phyloP scores from a whole-genome alignment of 495 filamentous ascomycete genomes.

The Corynascus novoguineensis region DNA sequence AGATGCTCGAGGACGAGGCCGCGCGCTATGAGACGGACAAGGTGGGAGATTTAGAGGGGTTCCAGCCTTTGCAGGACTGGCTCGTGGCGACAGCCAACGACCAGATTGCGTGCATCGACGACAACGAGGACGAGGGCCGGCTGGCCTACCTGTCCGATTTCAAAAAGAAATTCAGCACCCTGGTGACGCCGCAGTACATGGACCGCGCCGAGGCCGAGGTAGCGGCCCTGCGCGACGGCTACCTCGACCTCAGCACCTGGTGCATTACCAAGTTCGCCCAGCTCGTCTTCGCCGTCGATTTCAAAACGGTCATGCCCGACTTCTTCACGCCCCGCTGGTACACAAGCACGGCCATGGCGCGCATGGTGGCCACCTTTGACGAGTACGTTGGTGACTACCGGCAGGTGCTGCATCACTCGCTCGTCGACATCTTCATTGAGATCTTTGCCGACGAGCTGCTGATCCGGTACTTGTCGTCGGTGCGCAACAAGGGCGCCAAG shows the following conservation, averaged over 20 bases:
- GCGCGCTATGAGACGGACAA: slow-evolving; percentile 57
- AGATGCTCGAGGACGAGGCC: slow-evolving; percentile 81
- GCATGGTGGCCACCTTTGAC: slow-evolving; percentile 86
- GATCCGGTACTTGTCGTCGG: slow-evolving; percentile 74
- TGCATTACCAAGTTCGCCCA: slow-evolving; percentile 78
- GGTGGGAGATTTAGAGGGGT: slow-evolving; percentile 65
- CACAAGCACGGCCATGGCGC: slow-evolving; percentile 69
- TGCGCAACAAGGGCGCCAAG: slow-evolving; percentile 84
- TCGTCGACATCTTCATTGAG: slow-evolving; percentile 84
- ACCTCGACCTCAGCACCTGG: slow-evolving; percentile 87
- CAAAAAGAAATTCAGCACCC: slow-evolving; percentile 65
- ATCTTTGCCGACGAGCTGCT: slow-evolving; percentile 88
- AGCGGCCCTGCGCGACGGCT: slow-evolving; percentile 73
- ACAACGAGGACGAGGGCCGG: slow-evolving; percentile 64
- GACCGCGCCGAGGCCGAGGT: slow-evolving; percentile 64
- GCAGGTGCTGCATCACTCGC: slow-evolving; percentile 70
- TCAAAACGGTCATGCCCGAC: slow-evolving; percentile 70
- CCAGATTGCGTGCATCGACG: slow-evolving; percentile 95
- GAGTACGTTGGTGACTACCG: slow-evolving; percentile 88
- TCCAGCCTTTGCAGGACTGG: slow-evolving; percentile 84
- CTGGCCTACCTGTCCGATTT: slow-evolving; percentile 76
- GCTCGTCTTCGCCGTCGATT: slow-evolving; percentile 82
- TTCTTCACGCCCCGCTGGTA: slow-evolving; percentile 94
- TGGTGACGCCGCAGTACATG: slow-evolving; percentile 78
- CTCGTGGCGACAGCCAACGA: slow-evolving; percentile 96